Evolutionary conservation across 2,329 filamentous ascomycete genomes (phyloP).

Genomic region (Ilyonectria sp.): DNA sequence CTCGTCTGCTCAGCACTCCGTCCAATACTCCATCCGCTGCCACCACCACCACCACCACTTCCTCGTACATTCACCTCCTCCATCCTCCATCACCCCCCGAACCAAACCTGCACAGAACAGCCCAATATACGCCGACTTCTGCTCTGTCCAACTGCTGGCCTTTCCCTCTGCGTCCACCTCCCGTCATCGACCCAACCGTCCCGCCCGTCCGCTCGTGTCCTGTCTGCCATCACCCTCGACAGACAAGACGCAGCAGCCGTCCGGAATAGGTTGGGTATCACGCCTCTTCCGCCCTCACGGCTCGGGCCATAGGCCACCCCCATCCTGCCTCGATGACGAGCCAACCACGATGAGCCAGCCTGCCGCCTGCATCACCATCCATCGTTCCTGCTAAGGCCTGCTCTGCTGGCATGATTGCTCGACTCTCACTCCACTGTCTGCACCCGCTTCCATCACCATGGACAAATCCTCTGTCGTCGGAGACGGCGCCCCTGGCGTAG

Average conservation of each 20-base stretch:
- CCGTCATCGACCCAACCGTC: slow-evolving; percentile 41
- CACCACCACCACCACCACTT: slow-evolving; percentile 42
- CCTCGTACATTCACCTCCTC: slow-evolving; percentile 41
- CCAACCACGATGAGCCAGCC: slow-evolving; percentile 55
- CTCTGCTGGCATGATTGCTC: slow-evolving; percentile 53
- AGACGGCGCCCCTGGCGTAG: slow-evolving; percentile 45
- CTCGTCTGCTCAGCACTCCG: slow-evolving; percentile 21
- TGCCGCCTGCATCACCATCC: slow-evolving; percentile 47
- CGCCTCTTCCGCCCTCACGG: slow-evolving; percentile 37
- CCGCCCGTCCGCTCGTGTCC: slow-evolving; percentile 43
- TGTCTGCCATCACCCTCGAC: slow-evolving; percentile 41
- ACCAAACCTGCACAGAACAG: slow-evolving; percentile 22
- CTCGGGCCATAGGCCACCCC: slow-evolving; percentile 40
- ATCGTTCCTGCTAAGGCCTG: slow-evolving; percentile 50
- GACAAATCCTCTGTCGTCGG: slow-evolving; percentile 52
- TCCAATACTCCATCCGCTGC: slow-evolving; percentile 36
- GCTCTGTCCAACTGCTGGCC: slow-evolving; percentile 26
- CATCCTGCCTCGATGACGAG: slow-evolving; percentile 50
- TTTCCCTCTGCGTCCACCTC: slow-evolving; percentile 31
- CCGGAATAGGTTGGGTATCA: slow-evolving; percentile 50
- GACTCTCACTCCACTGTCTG: slow-evolving; percentile 47
- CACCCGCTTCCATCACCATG: slow-evolving; percentile 51
- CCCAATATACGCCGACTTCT: slow-evolving; percentile 19
- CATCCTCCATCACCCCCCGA: slow-evolving; percentile 25
- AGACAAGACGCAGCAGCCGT: slow-evolving; percentile 43